Percentiles rank a stretch among this genome's conserved stretches.
phyloP scores from a whole-genome alignment of 83 land plant genomes.

The Diphasiastrum complanatum region DNA sequence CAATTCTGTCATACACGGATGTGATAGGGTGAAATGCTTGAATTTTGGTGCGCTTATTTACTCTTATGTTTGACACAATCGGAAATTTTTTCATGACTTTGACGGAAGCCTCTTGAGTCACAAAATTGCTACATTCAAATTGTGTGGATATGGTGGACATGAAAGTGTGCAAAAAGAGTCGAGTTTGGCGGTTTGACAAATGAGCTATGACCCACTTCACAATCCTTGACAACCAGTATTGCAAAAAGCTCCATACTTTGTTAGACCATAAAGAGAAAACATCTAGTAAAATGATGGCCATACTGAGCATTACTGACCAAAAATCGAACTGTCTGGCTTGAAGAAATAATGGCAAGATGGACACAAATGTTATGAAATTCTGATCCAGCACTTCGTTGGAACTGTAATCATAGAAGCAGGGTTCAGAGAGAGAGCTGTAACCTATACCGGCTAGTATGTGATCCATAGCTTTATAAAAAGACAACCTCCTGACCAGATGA shows the following conservation, averaged over 20 bases:
- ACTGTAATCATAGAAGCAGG: conserved; percentile 8
- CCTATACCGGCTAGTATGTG: conserved; percentile 9
- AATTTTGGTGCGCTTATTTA: conserved; percentile 12
- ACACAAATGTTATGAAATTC: conserved; percentile 9
- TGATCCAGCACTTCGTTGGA: conserved; percentile 3
- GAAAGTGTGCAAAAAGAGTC: conserved; percentile 1
- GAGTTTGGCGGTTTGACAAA: background rate
- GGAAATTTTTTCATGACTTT: conserved; percentile 2
- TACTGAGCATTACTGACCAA: conserved; percentile 1
- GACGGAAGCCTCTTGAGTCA: background rate
- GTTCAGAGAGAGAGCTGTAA: background rate
- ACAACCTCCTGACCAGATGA: conserved; percentile 4
- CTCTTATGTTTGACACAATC: background rate
- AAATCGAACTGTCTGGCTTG: conserved; percentile 11
- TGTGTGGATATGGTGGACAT: background rate
- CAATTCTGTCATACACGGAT: background rate
- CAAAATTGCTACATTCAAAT: background rate
- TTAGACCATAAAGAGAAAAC: conserved; percentile 5
- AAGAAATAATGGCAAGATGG: conserved; percentile 12
- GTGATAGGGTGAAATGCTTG: background rate
- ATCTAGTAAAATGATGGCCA: background rate
- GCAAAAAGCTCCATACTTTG: conserved; percentile 9
- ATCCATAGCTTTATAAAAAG: background rate
- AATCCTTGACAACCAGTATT: conserved; percentile 5
- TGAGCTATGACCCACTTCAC: conserved; percentile 4